Evolutionary conservation across 306 rosid genomes (phyloP), one percentile per base, ranked within the genome.

Genomic region (Rubus idaeus): DNA sequence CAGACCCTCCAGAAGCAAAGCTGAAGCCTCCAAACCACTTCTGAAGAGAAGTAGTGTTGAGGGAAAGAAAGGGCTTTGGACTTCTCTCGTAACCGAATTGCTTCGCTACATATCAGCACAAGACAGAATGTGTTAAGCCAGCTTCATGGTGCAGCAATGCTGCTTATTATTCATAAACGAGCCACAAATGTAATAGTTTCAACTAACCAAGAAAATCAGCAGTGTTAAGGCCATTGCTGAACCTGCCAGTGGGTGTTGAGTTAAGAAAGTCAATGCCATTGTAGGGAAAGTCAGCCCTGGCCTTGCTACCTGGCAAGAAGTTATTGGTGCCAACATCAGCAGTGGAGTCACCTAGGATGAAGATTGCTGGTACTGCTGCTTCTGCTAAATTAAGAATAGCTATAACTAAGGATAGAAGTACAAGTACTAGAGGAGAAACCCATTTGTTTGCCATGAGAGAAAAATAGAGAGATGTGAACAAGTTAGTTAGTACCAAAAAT

Each of bases 241-340:
- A 78, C 82, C 80, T 82, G 74, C 86, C 80, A 11, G 80, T 78
- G 50, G 86, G 74, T 6, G 10, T 68, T 50, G 83, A 68, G 44
- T 16, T 4, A 23, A 64, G 68, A 69, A 82, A 74, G 62, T 82
- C 83, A 9, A 82, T 45, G 66, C 83, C 82, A 74, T 74, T 78
- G 73, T 57, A 63, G 37, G 86, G 83, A 39, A 82, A 82, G 71
- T 74, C 26, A 30, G 86, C 86, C 17, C 62, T 78, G n/a, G 56
- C 49, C 67, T 7, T n/a, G 77, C 80, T 78, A 37, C 53, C 30
- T 13, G 80, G 80, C 80, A 82, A 78, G 73, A 78, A 82, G 61
- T 51, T 78, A 23, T 82, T 82, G 77, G 83, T 82, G 6, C 86
- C 83, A 61, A 82, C 82, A 70, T 82, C 83, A 3, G 83, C 83